Evolutionary conservation across 192 early-diverging fungal species (phyloP).

Genomic region (Coemansia sp.): DNA sequence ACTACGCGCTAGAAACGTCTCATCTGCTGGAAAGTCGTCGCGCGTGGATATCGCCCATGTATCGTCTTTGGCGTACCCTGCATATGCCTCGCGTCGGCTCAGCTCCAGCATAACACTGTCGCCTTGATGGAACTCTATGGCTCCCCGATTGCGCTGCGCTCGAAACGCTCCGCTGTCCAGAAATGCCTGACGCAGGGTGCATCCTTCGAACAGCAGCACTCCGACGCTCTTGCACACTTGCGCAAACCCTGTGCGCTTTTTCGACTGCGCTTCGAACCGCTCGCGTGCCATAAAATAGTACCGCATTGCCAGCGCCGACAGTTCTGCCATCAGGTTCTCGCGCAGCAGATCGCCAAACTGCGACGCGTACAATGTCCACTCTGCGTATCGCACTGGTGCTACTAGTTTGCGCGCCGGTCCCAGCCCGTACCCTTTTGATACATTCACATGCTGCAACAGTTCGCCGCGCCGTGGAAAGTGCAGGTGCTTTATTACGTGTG

Average conservation of each 20-base stretch:
- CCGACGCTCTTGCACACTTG: conserved; percentile 41
- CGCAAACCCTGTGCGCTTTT: conserved; percentile 9
- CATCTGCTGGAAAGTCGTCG: conserved; percentile 28
- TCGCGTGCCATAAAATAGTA: conserved; percentile 53
- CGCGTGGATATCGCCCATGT: conserved; percentile 46
- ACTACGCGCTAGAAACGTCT: conserved; percentile 47
- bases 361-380: conserved; percentile 22
- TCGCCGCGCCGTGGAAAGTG: conserved; percentile 50
- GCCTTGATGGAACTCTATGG: conserved; percentile 22
- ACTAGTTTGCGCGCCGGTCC: conserved; percentile 36
- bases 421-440: conserved; percentile 44
- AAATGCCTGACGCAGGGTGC: conserved; percentile 43
- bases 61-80: conserved; percentile 47
- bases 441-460: conserved; percentile 46
- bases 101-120: conserved; percentile 44
- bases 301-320: conserved; percentile 39
- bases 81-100: conserved; percentile 36
- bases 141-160: conserved; percentile 20
- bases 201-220: conserved; percentile 32
- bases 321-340: conserved; percentile 44
- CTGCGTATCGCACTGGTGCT: conserved; percentile 22
- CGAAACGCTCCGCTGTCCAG: conserved; percentile 31
- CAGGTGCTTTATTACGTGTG: conserved; percentile 20
- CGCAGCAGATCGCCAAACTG: conserved; percentile 27
- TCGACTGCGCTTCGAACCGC: conserved; percentile 11